phyloP scores from a whole-genome alignment of 2,329 filamentous ascomycete species.

The Cladorrhinum sp. region DNA sequence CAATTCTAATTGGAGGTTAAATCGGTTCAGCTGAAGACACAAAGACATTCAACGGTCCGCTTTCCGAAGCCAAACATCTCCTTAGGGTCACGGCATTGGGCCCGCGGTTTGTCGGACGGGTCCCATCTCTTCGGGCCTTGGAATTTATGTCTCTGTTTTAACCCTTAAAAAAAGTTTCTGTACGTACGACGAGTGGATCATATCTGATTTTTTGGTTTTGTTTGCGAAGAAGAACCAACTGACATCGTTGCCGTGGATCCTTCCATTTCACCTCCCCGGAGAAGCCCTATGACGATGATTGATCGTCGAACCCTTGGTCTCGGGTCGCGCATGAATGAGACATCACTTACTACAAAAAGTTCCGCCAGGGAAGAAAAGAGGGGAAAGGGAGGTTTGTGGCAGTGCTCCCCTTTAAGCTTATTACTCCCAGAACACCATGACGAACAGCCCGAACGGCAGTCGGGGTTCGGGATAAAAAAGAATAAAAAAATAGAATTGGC shows the following conservation, averaged over 20 bases:
- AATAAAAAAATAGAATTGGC: neutral
- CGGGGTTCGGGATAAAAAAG: neutral
- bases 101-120: neutral
- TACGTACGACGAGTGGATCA: neutral
- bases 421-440: neutral
- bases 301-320: neutral
- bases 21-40: conserved; percentile 21
- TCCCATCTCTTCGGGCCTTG: too few species aligned
- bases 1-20: conserved; percentile 17
- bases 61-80: conserved; percentile 12
- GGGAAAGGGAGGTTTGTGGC: neutral
- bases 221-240: neutral
- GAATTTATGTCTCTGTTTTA: neutral
- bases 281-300: conserved; percentile 11
- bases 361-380: too few species aligned
- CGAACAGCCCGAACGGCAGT: neutral
- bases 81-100: conserved; percentile 16
- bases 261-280: neutral
- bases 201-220: too few species aligned
- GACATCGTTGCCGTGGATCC: neutral
- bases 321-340: neutral
- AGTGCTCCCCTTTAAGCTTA: neutral
- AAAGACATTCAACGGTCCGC: conserved; percentile 9
- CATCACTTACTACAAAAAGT: neutral
- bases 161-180: conserved; percentile 18